These are phyloP conservation scores for Trametes pubescens DNA, from an alignment of 1,284 basidiomycete genomes.

Conservation along the genomic window DNA sequence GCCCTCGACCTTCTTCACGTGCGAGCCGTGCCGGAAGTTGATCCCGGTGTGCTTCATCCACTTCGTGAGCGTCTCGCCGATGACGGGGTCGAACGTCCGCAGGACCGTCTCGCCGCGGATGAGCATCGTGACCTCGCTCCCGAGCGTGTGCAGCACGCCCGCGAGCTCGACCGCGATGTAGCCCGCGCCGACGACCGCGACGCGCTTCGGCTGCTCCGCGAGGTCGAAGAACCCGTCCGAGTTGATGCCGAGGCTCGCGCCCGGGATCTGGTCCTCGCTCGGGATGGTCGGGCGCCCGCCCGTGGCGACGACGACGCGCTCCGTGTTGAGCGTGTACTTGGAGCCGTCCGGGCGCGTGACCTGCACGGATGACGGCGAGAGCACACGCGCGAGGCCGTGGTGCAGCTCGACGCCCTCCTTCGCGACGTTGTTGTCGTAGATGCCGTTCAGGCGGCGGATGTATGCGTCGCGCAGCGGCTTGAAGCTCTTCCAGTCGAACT, in stretches of 20 bases:
- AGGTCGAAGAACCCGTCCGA: conserved; percentile 98
- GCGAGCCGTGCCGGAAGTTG: conserved; percentile 83
- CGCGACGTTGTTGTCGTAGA: conserved; percentile 90
- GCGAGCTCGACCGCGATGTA: conserved; percentile 98
- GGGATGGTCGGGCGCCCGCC: conserved; percentile 90
- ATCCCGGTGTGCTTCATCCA: conserved; percentile 97
- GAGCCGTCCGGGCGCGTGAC: conserved; percentile 70
- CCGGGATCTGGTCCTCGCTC: conserved; percentile 84
- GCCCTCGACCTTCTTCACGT: conserved; percentile 83
- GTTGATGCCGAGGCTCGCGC: conserved; percentile 88
- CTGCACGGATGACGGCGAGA: conserved; percentile 70
- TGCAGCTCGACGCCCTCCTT: conserved; percentile 94
- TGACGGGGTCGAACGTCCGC: conserved; percentile 90
- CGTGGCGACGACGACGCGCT: conserved; percentile 85
- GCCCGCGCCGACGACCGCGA: conserved; percentile 94
- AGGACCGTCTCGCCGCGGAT: conserved; percentile 92
- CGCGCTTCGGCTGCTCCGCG: conserved; percentile 89
- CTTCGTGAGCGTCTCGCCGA: conserved; percentile 88
- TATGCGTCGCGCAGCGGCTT: conserved; percentile 97
- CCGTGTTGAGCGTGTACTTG: conserved; percentile 74
- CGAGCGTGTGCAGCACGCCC: conserved; percentile 88
- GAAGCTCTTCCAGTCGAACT: conserved; percentile 92
- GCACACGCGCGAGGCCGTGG: conserved; percentile 80
- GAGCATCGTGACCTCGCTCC: conserved; percentile 90
- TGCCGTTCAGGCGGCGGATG: conserved; percentile 89